Evolutionary conservation across 2,329 filamentous ascomycete genomes (phyloP).

Genomic region (Alternaria triticimaculans): DNA sequence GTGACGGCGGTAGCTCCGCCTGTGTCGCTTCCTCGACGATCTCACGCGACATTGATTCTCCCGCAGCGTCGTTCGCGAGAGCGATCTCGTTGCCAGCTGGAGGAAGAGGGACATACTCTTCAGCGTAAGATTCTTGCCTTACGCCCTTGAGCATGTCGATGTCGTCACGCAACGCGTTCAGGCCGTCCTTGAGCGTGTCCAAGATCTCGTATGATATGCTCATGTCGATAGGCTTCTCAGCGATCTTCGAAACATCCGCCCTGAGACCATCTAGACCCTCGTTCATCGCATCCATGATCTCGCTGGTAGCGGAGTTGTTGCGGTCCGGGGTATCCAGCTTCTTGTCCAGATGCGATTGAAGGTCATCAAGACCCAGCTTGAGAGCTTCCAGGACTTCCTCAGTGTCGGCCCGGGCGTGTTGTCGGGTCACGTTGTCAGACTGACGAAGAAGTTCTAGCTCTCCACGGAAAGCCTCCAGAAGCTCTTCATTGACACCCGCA

Average conservation of each 20-base stretch:
- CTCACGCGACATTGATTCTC: conserved; percentile 50
- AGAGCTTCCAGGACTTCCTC: conserved; percentile 59
- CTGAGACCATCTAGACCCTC: conserved; percentile 78
- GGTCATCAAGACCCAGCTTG: conserved; percentile 58
- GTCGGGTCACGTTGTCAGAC: conserved; percentile 50
- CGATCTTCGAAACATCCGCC: conserved; percentile 74
- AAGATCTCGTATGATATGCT: conserved; percentile 89
- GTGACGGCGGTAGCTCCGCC: conserved; percentile 43
- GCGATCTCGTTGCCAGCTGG: conserved; percentile 56
- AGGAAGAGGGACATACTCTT: conserved; percentile 43
- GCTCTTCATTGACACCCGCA: conserved; percentile 55
- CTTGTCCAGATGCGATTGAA: conserved; percentile 57
- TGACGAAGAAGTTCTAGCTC: conserved; percentile 58
- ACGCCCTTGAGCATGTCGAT: conserved; percentile 76
- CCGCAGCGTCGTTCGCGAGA: conserved; percentile 60
- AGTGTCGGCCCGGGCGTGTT: conserved; percentile 52
- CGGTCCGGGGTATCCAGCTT: conserved; percentile 63
- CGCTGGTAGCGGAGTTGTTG: conserved; percentile 60
- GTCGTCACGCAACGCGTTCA: conserved; percentile 77
- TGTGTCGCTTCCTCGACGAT: conserved; percentile 46
- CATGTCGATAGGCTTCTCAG: conserved; percentile 80
- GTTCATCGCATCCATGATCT: conserved; percentile 67
- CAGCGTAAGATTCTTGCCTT: conserved; percentile 31
- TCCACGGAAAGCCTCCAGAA: conserved; percentile 59
- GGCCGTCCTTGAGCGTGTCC: conserved; percentile 82